phyloP scores from a whole-genome alignment of 192 early-diverging fungal species.

The Podila epigama region DNA sequence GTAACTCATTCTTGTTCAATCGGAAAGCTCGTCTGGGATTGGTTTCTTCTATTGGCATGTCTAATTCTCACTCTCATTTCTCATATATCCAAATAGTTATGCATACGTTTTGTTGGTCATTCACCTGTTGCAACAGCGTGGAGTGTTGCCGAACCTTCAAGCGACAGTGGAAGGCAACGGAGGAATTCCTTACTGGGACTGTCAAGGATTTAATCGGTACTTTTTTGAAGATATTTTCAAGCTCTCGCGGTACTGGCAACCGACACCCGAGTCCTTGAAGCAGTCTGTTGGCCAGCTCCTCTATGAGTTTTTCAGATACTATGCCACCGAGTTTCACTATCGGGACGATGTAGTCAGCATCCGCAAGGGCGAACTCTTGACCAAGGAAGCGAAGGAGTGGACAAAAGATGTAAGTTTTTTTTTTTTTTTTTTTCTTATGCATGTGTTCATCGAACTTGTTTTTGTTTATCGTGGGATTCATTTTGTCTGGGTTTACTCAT shows the following conservation, averaged over 20 bases:
- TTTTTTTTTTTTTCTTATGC: no score
- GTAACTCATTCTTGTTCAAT: no score
- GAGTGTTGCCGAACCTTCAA: constrained; percentile 51
- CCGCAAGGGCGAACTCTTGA: constrained; percentile 31
- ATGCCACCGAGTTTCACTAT: constrained; percentile 43
- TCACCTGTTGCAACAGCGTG: constrained; percentile 30
- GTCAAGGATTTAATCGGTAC: constrained; percentile 46
- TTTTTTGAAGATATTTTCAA: constrained; percentile 42
- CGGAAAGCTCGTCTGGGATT: no score
- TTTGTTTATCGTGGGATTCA: background rate
- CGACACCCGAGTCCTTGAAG: constrained; percentile 25
- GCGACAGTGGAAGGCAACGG: constrained; percentile 33
- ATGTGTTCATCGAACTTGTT: no score
- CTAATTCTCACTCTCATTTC: background rate
- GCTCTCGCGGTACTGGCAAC: constrained; percentile 25
- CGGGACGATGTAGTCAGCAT: constrained; percentile 35
- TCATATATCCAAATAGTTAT: constrained; percentile 17
- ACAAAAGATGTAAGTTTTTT: constrained; percentile 32
- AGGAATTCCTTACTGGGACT: constrained; percentile 29
- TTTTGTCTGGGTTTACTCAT: background rate
- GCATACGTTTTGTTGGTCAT: constrained; percentile 48
- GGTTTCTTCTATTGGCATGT: no score
- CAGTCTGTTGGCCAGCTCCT: constrained; percentile 33
- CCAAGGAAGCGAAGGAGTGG: constrained; percentile 43
- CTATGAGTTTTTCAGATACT: constrained; percentile 45